A percentile compares a stretch with the other conserved stretches of the same genome.
Evolutionary conservation across 176 grass and related monocot genomes (phyloP).

Genomic region (Triticum dicoccoides): DNA sequence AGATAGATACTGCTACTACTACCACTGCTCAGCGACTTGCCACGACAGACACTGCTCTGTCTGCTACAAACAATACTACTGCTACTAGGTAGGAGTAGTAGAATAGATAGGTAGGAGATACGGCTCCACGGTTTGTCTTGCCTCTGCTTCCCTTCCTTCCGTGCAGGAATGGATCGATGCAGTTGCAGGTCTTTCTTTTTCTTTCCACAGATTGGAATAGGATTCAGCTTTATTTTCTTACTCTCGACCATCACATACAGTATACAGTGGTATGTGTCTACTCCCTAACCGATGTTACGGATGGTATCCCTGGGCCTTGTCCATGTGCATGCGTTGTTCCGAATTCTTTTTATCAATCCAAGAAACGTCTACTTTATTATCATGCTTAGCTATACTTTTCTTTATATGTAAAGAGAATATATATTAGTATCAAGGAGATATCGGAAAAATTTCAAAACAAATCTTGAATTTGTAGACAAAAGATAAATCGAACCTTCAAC

Average conservation of each 20-base stretch:
- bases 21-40: neutral
- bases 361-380: neutral
- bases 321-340: too few relatives aligned
- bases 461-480: too few relatives aligned
- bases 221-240: neutral
- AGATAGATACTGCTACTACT: neutral
- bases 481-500: too few relatives aligned
- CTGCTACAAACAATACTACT: neutral
- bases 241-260: neutral
- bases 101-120: neutral
- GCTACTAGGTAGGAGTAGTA: neutral
- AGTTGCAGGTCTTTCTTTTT: neutral
- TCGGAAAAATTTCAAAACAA: too few relatives aligned
- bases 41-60: neutral
- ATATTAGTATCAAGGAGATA: too few relatives aligned
- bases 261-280: neutral
- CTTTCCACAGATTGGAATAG: slow-evolving; percentile 10
- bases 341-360: neutral
- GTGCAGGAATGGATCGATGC: neutral
- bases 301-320: neutral
- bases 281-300: neutral
- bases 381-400: too few relatives aligned
- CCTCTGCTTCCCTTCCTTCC: neutral
- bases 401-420: too few relatives aligned
- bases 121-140: slow-evolving; percentile 7